A percentile compares a stretch with the other conserved stretches of the same genome.
phyloP scores from a whole-genome alignment of 441 rosid species.

The Populus trichocarpa region DNA sequence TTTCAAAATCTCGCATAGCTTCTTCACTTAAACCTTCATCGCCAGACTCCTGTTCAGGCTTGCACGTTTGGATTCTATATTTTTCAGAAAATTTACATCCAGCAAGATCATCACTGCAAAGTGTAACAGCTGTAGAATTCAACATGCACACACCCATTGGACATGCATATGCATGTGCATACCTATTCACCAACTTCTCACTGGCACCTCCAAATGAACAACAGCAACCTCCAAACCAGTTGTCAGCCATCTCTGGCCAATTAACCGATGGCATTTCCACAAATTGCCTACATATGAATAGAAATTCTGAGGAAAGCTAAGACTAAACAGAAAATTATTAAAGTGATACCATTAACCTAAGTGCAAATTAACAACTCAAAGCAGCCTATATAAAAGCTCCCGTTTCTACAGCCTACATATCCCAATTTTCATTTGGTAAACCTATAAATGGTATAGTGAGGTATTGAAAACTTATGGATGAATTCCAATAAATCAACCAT shows the following conservation, averaged over 20 bases:
- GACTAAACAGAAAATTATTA: background rate
- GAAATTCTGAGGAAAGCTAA: conserved; percentile 1
- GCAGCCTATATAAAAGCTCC: background rate
- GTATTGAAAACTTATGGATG: background rate
- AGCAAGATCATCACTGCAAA: conserved; percentile 62
- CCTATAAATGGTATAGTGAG: background rate
- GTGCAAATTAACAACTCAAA: background rate
- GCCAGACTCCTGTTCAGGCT: conserved; percentile 22
- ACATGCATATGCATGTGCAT: conserved; percentile 59
- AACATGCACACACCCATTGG: conserved; percentile 55
- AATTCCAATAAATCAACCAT: background rate
- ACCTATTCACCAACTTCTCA: conserved; percentile 74
- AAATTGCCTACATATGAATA: conserved; percentile 42
- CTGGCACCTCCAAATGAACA: conserved; percentile 88
- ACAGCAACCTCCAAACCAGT: conserved; percentile 94
- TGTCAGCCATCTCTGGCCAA: conserved; percentile 89
- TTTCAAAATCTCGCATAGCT: conserved; percentile 6
- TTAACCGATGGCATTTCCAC: conserved; percentile 76
- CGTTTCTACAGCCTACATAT: background rate
- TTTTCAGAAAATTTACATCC: conserved; percentile 32
- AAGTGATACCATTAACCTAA: background rate
- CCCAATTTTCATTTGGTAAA: background rate
- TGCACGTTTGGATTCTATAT: conserved; percentile 17
- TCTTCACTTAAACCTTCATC: conserved; percentile 20
- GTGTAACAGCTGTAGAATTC: conserved; percentile 51